Evolutionary conservation across 2,329 filamentous ascomycete species (phyloP), one percentile per base, ranked within the genome.

Genomic region (Lasiodiplodia sp.): DNA sequence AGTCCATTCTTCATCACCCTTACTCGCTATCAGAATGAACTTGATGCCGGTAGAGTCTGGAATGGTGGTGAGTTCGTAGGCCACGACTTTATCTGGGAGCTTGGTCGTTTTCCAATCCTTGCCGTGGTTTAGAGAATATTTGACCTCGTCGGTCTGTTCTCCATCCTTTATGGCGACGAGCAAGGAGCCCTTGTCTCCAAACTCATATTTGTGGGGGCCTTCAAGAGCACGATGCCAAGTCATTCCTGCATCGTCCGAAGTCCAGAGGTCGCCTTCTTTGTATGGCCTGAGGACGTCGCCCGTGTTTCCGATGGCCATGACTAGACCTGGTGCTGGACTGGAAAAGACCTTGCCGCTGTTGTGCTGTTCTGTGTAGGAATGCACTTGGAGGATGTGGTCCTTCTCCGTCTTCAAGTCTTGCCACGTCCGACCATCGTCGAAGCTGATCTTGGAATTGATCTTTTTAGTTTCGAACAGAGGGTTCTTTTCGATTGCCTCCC

Each of bases 261-360:
- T 89, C 76, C 90, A 98, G 1, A 97, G 87, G 77, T 92, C 88
- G 14, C 93, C 90, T 11, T 97, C 88, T 3, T 84, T 83, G 75
- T 94, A 95, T 7, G 85, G 80, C 70, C 89, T 87, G 7, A 99
- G 85, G 65, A 86, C 83, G 23, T 92, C 88, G 65, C 96, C 96
- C 4, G 88, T 93, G 78, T 99, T 99, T 69, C 96, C 96, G 64
- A 97, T 89, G 18, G 92, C 96, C 92, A 99, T 96, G 23, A 97
- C 88, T 68, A 99, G 85, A 8, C 96, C 96, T 2, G 96, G 95
- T 0, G 96, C 95, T 1, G 93, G 92, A 75, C 94, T 98, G 2
- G 95, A 97, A 79, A 95, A 99, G 53, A 98, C 90, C 16, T 92
- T 89, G 1, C 96, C 96, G 49, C 90, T 84, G 76, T 97, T 97